phyloP scores from a whole-genome alignment of 352 stramenopile genomes.

The Lagenidium sp. region DNA sequence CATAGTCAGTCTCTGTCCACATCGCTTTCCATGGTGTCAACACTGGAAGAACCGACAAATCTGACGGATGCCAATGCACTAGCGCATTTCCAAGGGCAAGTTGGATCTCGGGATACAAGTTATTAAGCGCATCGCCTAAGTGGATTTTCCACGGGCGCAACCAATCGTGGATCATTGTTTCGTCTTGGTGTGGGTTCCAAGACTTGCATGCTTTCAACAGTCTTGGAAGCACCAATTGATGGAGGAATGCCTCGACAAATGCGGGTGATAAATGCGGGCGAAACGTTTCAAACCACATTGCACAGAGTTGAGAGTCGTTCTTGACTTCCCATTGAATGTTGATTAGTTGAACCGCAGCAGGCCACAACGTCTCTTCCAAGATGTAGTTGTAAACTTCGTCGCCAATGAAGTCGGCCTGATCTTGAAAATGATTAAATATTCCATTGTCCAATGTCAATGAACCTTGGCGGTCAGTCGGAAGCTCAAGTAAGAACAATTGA shows the following conservation, averaged over 20 bases:
- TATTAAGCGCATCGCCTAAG: conserved; percentile 31
- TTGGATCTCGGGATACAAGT: conserved; percentile 64
- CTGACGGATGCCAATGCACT: conserved; percentile 75
- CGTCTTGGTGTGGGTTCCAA: conserved; percentile 43
- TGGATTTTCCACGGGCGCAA: conserved; percentile 54
- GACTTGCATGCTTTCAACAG: conserved; percentile 60
- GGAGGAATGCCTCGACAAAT: conserved; percentile 46
- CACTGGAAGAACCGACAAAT: conserved; percentile 48
- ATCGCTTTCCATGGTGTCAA: conserved; percentile 61
- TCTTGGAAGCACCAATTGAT: conserved; percentile 52
- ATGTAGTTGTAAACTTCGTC: conserved; percentile 75
- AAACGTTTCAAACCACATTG: conserved; percentile 36
- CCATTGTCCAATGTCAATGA: conserved; percentile 3
- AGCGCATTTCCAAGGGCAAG: conserved; percentile 48
- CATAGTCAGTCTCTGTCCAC: conserved; percentile 75
- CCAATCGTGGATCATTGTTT: conserved; percentile 66
- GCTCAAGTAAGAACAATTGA: conserved; percentile 51
- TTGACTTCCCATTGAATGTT: conserved; percentile 56
- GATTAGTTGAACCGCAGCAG: conserved; percentile 50
- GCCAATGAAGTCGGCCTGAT: conserved; percentile 41
- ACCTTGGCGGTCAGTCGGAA: conserved; percentile 7
- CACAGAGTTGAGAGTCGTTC: conserved; percentile 20
- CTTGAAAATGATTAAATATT: conserved; percentile 57
- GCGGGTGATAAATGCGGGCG: conserved; percentile 33
- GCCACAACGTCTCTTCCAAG: conserved; percentile 69